A percentile compares a stretch with the other conserved stretches of the same genome.
Evolutionary conservation across 768 basidiomycete species (phyloP).

Genomic region (Agrocybe chaxingu): DNA sequence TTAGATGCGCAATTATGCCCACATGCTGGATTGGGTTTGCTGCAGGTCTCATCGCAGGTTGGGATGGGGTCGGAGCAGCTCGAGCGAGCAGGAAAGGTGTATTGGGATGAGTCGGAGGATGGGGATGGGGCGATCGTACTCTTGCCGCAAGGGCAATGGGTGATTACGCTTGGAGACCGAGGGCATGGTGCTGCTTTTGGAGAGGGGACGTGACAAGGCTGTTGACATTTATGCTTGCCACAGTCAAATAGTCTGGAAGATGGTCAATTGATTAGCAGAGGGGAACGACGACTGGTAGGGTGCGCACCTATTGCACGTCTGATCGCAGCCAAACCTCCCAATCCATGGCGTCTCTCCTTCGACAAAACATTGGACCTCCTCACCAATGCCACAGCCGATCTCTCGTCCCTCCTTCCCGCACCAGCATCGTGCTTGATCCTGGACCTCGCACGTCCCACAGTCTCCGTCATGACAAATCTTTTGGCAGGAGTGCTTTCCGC

Average conservation of each 20-base stretch:
- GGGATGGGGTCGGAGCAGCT: conserved; percentile 77
- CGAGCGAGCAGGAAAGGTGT: conserved; percentile 38
- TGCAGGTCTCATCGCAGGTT: conserved; percentile 70
- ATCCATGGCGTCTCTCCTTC: conserved; percentile 53
- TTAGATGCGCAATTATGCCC: conserved; percentile 64
- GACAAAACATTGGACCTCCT: conserved; percentile 35
- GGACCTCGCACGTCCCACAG: conserved; percentile 63
- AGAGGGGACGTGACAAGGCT: conserved; percentile 77
- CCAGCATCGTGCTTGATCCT: conserved; percentile 63
- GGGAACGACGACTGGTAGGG: neutral
- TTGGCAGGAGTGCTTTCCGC: conserved; percentile 71
- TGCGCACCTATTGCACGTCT: conserved; percentile 54
- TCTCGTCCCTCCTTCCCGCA: conserved; percentile 68
- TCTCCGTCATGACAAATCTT: conserved; percentile 72
- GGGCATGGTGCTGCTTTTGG: conserved; percentile 62
- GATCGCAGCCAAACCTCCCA: conserved; percentile 59
- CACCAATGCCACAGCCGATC: conserved; percentile 67
- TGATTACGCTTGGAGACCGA: conserved; percentile 61
- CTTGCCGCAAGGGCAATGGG: conserved; percentile 83
- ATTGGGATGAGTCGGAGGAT: conserved; percentile 20
- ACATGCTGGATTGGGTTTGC: conserved; percentile 61
- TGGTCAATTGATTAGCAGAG: neutral
- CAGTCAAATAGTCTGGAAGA: conserved; percentile 66
- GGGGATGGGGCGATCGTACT: conserved; percentile 41
- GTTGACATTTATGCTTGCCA: conserved; percentile 68